Conservation (phyloP, 148 eudicot species). For the Camellia japonica region DNA sequence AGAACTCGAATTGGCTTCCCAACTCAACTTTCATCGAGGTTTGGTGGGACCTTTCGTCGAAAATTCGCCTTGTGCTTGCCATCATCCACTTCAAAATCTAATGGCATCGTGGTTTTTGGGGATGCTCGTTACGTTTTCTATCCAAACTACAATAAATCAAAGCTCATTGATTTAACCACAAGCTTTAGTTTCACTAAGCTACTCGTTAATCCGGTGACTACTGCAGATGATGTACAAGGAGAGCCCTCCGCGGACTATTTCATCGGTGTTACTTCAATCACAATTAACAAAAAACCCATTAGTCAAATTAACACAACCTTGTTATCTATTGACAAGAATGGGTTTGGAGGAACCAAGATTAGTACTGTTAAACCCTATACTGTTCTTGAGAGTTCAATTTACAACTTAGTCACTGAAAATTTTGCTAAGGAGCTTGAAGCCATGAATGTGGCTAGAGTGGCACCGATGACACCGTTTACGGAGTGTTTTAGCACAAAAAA, state of each 20-base stretch:
- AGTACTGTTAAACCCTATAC: constrained; percentile 10
- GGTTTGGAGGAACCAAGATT: constrained; percentile 23
- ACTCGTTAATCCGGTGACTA: constrained; percentile 33
- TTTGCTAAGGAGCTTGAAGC: background rate
- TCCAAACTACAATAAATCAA: constrained; percentile 6
- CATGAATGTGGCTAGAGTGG: background rate
- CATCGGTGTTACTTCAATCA: constrained; percentile 31
- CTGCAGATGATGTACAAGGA: constrained; percentile 24
- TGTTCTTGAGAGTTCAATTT: constrained; percentile 16
- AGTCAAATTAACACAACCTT: constrained; percentile 15
- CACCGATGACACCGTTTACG: constrained; percentile 10
- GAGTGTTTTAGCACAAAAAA: constrained; percentile 17
- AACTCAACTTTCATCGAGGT: constrained; percentile 30
- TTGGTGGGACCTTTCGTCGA: background rate
- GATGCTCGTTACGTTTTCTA: constrained; percentile 42
- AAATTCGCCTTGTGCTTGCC: constrained; percentile 44
- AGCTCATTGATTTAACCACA: constrained; percentile 23
- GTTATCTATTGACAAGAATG: constrained; percentile 21
- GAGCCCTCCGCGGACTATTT: constrained; percentile 36
- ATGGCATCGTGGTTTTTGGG: constrained; percentile 41
- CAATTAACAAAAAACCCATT: constrained; percentile 18
- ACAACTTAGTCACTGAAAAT: constrained; percentile 1
- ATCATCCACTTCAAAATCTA: constrained; percentile 12
- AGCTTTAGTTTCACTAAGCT: constrained; percentile 32
- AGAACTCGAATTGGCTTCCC: constrained; percentile 26